phyloP scores from a whole-genome alignment of 202 grass and related monocot genomes.

The Hordeum pubiflorum region DNA sequence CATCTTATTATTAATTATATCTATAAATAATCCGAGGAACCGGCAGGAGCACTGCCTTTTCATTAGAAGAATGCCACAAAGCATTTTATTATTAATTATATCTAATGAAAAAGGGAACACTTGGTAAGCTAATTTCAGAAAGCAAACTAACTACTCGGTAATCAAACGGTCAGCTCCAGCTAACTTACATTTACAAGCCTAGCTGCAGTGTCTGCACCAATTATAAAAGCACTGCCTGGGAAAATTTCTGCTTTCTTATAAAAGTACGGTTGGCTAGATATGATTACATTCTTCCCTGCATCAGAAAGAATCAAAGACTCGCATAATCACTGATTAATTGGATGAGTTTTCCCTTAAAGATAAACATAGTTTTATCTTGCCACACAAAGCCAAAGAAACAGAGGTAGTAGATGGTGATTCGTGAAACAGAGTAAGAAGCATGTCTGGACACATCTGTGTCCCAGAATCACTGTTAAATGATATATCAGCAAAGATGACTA shows the following conservation, averaged over 20 bases:
- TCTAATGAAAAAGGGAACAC: constrained; percentile 5
- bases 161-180: background rate
- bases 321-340: constrained; percentile 18
- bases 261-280: constrained; percentile 92
- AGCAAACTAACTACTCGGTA: background rate
- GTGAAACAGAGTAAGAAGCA: background rate
- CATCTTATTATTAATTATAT: background rate
- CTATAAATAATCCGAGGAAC: background rate
- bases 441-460: background rate
- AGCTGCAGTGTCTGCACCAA: constrained; percentile 78
- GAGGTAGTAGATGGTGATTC: background rate
- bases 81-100: background rate
- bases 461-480: background rate
- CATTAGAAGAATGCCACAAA: background rate
- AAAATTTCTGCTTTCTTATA: constrained; percentile 95
- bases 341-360: background rate
- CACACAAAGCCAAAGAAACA: background rate
- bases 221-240: constrained; percentile 85
- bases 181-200: constrained; percentile 86
- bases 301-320: constrained; percentile 27
- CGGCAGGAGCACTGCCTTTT: background rate
- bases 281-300: constrained; percentile 83
- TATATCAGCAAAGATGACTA: background rate
- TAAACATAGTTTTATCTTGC: constrained; percentile 2
- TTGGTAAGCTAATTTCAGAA: background rate